phyloP scores from a whole-genome alignment of 1,284 basidiomycete species.

The Trametes polyzona region DNA sequence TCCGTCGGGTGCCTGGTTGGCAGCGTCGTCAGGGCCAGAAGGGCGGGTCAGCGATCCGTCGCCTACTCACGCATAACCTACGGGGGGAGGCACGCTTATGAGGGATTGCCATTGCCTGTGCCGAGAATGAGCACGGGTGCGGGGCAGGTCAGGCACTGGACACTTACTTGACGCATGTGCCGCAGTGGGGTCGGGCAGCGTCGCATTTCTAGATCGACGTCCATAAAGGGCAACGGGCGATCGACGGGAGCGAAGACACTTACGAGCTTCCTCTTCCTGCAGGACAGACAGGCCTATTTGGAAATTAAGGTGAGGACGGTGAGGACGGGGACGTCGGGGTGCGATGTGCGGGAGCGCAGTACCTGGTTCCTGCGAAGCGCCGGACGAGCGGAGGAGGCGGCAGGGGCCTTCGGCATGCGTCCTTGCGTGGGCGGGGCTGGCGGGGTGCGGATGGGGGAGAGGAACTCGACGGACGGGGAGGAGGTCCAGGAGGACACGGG shows the following conservation, averaged over 20 bases:
- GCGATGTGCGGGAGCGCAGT: slow-evolving; percentile 9
- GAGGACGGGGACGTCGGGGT: slow-evolving; percentile 14
- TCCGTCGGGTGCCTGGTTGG: slow-evolving; percentile 74
- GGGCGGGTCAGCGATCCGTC: not conserved
- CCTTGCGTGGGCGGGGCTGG: not conserved
- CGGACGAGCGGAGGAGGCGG: slow-evolving; percentile 49
- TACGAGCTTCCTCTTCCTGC: slow-evolving; percentile 81
- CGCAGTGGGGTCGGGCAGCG: slow-evolving; percentile 78
- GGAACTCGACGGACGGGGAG: not conserved
- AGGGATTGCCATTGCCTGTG: slow-evolving; percentile 75
- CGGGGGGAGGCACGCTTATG: slow-evolving; percentile 77
- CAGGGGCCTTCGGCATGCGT: slow-evolving; percentile 65
- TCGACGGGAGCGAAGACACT: slow-evolving; percentile 31
- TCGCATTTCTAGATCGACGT: slow-evolving; percentile 72
- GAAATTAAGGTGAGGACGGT: not conserved
- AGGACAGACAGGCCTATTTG: slow-evolving; percentile 77
- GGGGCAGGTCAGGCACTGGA: not conserved
- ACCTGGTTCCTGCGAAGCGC: slow-evolving; percentile 82
- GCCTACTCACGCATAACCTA: slow-evolving; percentile 73
- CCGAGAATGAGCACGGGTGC: slow-evolving; percentile 13
- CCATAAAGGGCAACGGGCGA: slow-evolving; percentile 6
- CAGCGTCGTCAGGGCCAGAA: slow-evolving; percentile 4
- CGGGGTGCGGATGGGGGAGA: slow-evolving; percentile 1
- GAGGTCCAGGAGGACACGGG: not conserved
- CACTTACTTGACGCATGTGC: slow-evolving; percentile 78